These are phyloP conservation scores for Dactylellina parvicollis DNA, from an alignment of 2,329 filamentous ascomycete genomes.

Conservation along the genomic window DNA sequence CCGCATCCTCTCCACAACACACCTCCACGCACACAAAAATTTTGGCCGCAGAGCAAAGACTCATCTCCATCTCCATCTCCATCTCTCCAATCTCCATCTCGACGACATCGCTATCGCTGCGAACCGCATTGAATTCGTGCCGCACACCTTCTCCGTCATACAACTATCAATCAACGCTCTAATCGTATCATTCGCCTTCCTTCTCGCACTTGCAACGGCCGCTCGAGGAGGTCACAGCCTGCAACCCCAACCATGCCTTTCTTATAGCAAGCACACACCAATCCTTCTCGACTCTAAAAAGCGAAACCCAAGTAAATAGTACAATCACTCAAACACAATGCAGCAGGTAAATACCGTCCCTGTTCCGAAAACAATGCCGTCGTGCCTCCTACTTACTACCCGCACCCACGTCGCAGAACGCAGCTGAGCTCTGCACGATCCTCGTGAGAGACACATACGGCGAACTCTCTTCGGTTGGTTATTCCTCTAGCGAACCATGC, in stretches of 20 bases:
- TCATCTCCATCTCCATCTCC: slow-evolving; percentile 9
- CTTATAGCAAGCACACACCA: slow-evolving; percentile 44
- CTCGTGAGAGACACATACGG: slow-evolving; percentile 90
- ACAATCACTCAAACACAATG: slow-evolving; percentile 23
- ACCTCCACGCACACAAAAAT: slow-evolving; percentile 22
- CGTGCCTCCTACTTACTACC: not conserved
- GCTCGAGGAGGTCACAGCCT: slow-evolving; percentile 61
- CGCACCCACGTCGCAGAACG: slow-evolving; percentile 65
- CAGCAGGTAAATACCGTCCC: slow-evolving; percentile 17
- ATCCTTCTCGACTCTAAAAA: slow-evolving; percentile 20
- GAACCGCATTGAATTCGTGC: slow-evolving; percentile 1
- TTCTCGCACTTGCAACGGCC: slow-evolving; percentile 55
- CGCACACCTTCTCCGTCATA: not conserved
- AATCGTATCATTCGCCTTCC: slow-evolving; percentile 12
- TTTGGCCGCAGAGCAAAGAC: slow-evolving; percentile 9
- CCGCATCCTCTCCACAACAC: slow-evolving; percentile 3
- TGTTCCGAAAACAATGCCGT: not conserved
- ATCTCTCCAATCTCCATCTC: not conserved
- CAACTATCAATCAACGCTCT: no score
- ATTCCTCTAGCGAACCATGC: not conserved
- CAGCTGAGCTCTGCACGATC: slow-evolving; percentile 87
- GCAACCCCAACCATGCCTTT: slow-evolving; percentile 54
- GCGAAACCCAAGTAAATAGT: not conserved
- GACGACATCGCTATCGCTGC: not conserved
- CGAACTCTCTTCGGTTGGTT: slow-evolving; percentile 85